Conservation (phyloP, 371 early-diverging fungal species). For the Mucor lusitanicus region DNA sequence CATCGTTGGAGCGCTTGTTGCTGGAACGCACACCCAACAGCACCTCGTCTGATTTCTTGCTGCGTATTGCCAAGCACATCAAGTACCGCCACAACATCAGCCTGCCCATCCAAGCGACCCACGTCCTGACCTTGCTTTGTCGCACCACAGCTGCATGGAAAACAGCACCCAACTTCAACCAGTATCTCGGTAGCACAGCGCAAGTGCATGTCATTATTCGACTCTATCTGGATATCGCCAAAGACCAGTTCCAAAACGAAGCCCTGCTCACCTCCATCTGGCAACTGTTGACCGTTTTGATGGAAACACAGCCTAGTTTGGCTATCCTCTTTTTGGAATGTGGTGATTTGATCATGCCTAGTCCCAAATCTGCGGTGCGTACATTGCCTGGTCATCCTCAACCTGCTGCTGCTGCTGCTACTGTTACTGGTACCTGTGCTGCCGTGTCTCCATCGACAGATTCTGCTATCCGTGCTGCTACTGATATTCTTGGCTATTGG, state of each 20-base stretch:
- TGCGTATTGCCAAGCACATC: constrained; percentile 38
- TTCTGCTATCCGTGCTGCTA: constrained; percentile 45
- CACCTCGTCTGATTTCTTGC: constrained; percentile 35
- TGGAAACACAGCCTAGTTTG: constrained; percentile 49
- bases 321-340: constrained; percentile 51
- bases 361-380: constrained; percentile 53
- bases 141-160: constrained; percentile 34
- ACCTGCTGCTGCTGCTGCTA: not conserved
- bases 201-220: constrained; percentile 41
- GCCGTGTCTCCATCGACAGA: constrained; percentile 11
- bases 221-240: constrained; percentile 36
- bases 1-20: constrained; percentile 25
- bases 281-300: constrained; percentile 39
- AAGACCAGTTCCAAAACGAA: constrained; percentile 35
- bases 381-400: constrained; percentile 42
- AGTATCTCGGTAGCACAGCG: constrained; percentile 43
- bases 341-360: constrained; percentile 53
- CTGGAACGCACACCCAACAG: constrained; percentile 20
- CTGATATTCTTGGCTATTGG: constrained; percentile 37
- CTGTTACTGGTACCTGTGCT: not conserved
- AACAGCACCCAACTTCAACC: constrained; percentile 37
- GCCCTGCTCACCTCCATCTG: constrained; percentile 38
- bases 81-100: constrained; percentile 32
- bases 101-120: constrained; percentile 36
- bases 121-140: constrained; percentile 37